Conservation (phyloP, 768 basidiomycete genomes). For the Auricularia sp. region DNA sequence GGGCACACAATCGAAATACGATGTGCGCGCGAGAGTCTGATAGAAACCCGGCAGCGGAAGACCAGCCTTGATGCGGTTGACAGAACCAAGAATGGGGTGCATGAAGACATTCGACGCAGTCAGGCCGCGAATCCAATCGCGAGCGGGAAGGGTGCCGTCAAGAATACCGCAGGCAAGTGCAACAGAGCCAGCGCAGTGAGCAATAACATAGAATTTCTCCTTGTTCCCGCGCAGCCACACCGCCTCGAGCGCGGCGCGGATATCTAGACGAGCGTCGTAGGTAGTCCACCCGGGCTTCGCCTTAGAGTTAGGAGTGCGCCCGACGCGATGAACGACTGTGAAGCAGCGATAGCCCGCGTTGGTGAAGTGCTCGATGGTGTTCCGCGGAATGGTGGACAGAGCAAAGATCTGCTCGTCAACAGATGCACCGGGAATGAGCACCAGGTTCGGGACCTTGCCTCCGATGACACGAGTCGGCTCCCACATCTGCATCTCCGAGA, state of each 20-base stretch:
- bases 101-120: constrained; percentile 1
- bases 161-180: constrained; percentile 1
- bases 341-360: neutral
- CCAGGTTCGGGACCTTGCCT: neutral
- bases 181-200: constrained; percentile 2
- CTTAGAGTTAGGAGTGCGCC: neutral
- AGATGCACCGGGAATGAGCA: neutral
- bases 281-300: neutral
- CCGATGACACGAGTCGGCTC: neutral
- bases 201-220: constrained; percentile 1
- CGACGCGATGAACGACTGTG: constrained; percentile 1
- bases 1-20: neutral
- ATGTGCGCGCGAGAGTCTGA: neutral
- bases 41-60: neutral
- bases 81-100: constrained; percentile 1
- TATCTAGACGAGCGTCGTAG: constrained; percentile 1
- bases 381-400: neutral
- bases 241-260: neutral
- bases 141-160: neutral
- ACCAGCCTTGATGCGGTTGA: constrained; percentile 1
- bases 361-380: constrained; percentile 3
- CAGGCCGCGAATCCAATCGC: neutral
- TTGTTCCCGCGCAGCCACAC: neutral
- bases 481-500: neutral
- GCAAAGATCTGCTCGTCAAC: neutral